Evolutionary conservation across 2,329 filamentous ascomycete genomes (phyloP).

Genomic region (Cadophora luteo-olivacea): DNA sequence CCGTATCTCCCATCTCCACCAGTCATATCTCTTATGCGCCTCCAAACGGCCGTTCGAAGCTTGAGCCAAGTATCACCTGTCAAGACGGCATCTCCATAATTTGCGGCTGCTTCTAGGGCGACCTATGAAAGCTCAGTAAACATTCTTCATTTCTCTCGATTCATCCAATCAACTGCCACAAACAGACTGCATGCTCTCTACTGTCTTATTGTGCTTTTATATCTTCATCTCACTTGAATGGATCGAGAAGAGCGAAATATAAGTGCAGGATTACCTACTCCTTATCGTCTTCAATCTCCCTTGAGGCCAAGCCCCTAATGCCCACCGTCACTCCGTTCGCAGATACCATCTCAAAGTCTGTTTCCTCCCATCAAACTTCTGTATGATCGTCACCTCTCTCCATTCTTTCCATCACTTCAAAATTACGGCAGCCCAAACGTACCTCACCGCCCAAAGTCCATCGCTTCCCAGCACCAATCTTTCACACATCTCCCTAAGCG

Average conservation of each 20-base stretch:
- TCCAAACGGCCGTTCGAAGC: neutral
- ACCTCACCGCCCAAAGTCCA: neutral
- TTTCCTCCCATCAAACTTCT: conserved; percentile 13
- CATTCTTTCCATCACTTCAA: neutral
- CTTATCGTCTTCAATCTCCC: neutral
- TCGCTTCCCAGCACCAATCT: neutral
- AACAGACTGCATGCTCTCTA: neutral
- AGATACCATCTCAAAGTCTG: neutral
- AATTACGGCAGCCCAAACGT: conserved; percentile 6
- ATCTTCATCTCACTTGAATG: neutral
- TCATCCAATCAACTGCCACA: neutral
- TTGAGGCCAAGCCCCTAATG: neutral
- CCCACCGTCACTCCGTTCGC: neutral
- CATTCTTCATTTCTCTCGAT: neutral
- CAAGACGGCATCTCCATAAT: conserved; percentile 7
- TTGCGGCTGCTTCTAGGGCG: conserved; percentile 1
- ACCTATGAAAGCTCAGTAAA: neutral
- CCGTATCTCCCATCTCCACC: neutral
- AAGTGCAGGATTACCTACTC: neutral
- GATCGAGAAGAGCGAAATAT: neutral
- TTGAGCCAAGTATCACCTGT: conserved; percentile 10
- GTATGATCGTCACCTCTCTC: conserved; percentile 12
- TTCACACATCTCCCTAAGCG: conserved; percentile 13
- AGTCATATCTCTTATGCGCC: neutral
- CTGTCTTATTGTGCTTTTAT: neutral